Evolutionary conservation across 108 stramenopile species (phyloP).

Genomic region (Aureococcus anophagefferens): DNA sequence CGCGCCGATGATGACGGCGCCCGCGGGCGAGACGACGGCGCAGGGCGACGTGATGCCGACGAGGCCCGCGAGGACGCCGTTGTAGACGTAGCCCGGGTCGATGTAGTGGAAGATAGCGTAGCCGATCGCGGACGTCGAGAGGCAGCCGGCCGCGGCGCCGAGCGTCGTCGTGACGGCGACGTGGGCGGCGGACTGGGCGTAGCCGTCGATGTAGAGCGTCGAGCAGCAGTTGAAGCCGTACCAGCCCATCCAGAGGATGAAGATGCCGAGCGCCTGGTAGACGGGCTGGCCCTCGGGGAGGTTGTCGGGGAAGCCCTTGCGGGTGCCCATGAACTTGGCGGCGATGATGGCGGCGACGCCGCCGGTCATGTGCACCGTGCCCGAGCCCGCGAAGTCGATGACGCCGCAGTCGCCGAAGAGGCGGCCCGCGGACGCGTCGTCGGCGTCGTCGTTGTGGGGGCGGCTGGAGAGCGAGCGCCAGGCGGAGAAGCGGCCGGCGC

Average conservation of each 20-base stretch:
- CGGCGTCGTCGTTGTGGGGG: conserved; percentile 17
- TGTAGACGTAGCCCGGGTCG: conserved; percentile 16
- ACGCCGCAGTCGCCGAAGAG: conserved; percentile 55
- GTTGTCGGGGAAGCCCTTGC: conserved; percentile 37
- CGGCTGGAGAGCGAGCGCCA: conserved; percentile 1
- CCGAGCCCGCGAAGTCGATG: conserved; percentile 66
- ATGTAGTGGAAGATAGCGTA: neutral
- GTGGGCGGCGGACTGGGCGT: conserved; percentile 30
- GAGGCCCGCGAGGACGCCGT: conserved; percentile 35
- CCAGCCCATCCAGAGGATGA: conserved; percentile 79
- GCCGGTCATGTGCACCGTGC: conserved; percentile 66
- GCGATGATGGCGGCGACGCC: conserved; percentile 71
- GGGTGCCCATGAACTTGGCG: conserved; percentile 52
- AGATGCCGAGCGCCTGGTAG: conserved; percentile 69
- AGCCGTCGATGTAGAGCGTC: conserved; percentile 37
- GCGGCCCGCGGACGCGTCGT: neutral
- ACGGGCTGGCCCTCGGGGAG: conserved; percentile 9
- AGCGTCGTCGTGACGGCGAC: conserved; percentile 47
- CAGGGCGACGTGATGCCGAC: conserved; percentile 70
- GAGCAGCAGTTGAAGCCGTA: conserved; percentile 68
- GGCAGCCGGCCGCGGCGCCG: conserved; percentile 26
- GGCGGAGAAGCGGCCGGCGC: conserved; percentile 29
- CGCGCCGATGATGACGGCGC: conserved; percentile 64
- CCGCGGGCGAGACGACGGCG: conserved; percentile 67
- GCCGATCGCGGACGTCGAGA: conserved; percentile 16